Base-by-base conservation (phyloP, 495 filamentous ascomycete species). In the Astrothelium macrocarpum region DNA sequence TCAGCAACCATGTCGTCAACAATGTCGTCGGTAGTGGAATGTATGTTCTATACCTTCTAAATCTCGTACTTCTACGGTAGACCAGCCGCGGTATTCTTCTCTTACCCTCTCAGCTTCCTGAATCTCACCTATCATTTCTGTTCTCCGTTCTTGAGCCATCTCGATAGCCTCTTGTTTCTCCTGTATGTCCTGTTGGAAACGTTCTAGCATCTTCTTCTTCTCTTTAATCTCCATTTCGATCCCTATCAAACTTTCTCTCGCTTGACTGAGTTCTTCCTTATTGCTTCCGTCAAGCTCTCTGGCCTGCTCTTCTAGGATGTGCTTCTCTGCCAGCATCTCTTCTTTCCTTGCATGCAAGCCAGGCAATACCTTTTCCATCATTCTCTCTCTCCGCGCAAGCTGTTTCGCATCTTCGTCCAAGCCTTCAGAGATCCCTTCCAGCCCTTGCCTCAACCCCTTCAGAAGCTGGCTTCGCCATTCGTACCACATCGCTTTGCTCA, bases 401-500 rank as follows among this genome's bases (percentile, higher is more conserved):
- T 84, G 59, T 46, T 80, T 76, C 63, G 90, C 86, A 64, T 98
- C 94, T 12, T 78, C 76, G 43, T 84, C 81, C 86, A 97, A 87
- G 39, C 87, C 89, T 49, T 88, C 82, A 0, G 80, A 78, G 46
- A 90, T 91, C 42, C 84, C 85, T 36, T 87, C 71, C 1, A 98
- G 81, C 1, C 87, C 90, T 65, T 90, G 85, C 70, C 86, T 89
- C 23, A 97, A 79, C 4, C 89, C 90, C 26, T 89, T 86, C 14
- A 96, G 85, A 29, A 97, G 83, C 68, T 90, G 90, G 84, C 89
- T 91, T 34, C 95, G 89, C 95, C 95, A 98, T 71, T 91, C 87
- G 71, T 98, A 97, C 95, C 95, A 98, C 74, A 90, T 92, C 42
- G 85, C 90, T 72, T 96, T 96, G 77, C 92, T 96, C 14, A 90